Base-by-base conservation (phyloP, 2,329 filamentous ascomycete species). In the Chalara sp. region DNA sequence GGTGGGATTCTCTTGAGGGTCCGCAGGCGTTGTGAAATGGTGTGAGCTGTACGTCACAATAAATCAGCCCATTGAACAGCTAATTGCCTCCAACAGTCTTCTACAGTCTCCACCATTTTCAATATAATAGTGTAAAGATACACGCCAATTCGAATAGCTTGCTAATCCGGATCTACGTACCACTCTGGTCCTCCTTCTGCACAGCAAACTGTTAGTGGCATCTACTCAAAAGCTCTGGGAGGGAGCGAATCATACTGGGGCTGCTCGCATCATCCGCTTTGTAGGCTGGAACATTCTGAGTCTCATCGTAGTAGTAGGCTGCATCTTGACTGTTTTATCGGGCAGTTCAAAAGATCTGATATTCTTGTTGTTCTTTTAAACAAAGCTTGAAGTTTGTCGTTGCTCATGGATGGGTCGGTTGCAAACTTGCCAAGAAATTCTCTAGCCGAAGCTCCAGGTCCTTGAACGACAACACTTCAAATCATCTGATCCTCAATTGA, bases 1-100 rank as follows among this genome's bases (percentile, higher is more conserved):
- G 89, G 83, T 62, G 93, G 93, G 67, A 97, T 86, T 74, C 84
- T 84, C 80, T 87, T 91, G 67, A 96, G 79, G 69, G 83, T 86
- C 70, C 91, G 87, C 65, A 99, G 79, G 70, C 92, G 89, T 78
- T 97, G 93, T 61, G 92, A 96, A 72, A 97, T 83, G 65, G 92
- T 96, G 77, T 97, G 93, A 69, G 89, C 93, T 99, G 63, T 60
- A 57, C 51, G 56, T 8, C 46, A 46, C 13, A 8, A 37, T 13
- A 44, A 33, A 49, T 63, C 52, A 65, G 62, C 52, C 44, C 21
- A 21, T 21, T 21, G 21, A 21, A 21, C 2, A 21, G 21, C 21
- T 21, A 21, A 21, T 21, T 21, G 21, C 21, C 21, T 21, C 21
- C 21, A 21, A 21, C 3, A 21, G 21, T 21, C 21, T 21, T 21